Base-by-base conservation (phyloP, 306 rosid species). In the Acacia melanoxylon region DNA sequence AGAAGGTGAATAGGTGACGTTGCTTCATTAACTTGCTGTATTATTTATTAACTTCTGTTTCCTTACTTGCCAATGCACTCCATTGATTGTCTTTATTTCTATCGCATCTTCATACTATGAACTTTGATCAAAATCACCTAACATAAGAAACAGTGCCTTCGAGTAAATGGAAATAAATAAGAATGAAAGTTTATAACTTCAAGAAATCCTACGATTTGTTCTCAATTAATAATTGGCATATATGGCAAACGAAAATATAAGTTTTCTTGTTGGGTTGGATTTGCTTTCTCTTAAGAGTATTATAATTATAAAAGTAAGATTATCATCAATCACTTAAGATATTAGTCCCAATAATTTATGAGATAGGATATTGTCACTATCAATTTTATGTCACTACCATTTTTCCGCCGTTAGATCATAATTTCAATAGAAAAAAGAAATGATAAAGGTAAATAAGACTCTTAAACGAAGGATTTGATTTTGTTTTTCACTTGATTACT, bases 391-490 rank as follows among this genome's bases (percentile, higher is more conserved):
- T n/a, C n/a, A n/a, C n/a, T n/a, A n/a, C n/a, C n/a, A n/a, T n/a
- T n/a, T n/a, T n/a, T n/a, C n/a, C n/a, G n/a, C n/a, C n/a, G n/a
- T n/a, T n/a, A n/a, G n/a, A n/a, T n/a, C n/a, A n/a, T n/a, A n/a
- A n/a, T n/a, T n/a, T n/a, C n/a, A n/a, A n/a, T n/a, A n/a, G n/a
- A n/a, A n/a, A n/a, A n/a, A n/a, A n/a, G n/a, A n/a, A n/a, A n/a
- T n/a, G n/a, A n/a, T n/a, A n/a, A n/a, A n/a, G n/a, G n/a, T n/a
- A n/a, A n/a, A n/a, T n/a, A n/a, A n/a, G n/a, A 35, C 71, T 31
- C 37, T 13, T 29, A 74, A 59, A 48, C 71, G 78, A 78, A 80
- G 70, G 86, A 76, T 73, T 22, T 78, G 83, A 77, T 68, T 76
- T 76, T 76, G 44, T 37, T 20, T 77, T 61, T 80, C 65, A 63